These are phyloP conservation scores for Nicotiana benthamiana DNA, from an alignment of 257 asterid species.

Conservation along the genomic window DNA sequence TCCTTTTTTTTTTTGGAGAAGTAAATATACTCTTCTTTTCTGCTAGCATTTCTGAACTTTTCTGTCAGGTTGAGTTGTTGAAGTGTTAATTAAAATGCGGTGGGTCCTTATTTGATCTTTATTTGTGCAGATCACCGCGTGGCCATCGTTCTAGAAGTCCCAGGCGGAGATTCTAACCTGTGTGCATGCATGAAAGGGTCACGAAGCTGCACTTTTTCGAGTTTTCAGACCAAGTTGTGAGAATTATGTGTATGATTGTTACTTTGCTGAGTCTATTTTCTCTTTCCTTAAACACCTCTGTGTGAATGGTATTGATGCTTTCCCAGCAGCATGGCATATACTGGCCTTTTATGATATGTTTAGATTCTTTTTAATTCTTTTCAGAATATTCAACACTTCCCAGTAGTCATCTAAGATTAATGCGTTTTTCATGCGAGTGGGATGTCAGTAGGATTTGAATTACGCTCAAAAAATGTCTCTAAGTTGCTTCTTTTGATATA, in stretches of 20 bases:
- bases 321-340: background rate
- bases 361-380: background rate
- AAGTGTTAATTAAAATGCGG: background rate
- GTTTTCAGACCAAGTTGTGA: background rate
- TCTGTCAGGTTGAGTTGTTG: background rate
- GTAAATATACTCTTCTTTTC: background rate
- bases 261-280: background rate
- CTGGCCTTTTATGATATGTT: background rate
- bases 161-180: conserved; percentile 58
- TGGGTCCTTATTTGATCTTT: background rate
- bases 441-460: background rate
- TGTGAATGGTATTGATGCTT: background rate
- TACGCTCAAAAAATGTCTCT: background rate
- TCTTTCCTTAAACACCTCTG: background rate
- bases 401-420: background rate
- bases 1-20: too few relatives aligned
- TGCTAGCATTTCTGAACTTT: background rate
- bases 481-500: background rate
- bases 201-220: background rate
- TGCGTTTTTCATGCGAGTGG: background rate
- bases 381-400: background rate
- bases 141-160: conserved; percentile 91
- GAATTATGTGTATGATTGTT: background rate
- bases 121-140: conserved; percentile 64
- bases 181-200: conserved; percentile 2